Evolutionary conservation across 495 filamentous ascomycete genomes (phyloP), one percentile per base, ranked within the genome.

Genomic region (Parathielavia hyrcaniae): DNA sequence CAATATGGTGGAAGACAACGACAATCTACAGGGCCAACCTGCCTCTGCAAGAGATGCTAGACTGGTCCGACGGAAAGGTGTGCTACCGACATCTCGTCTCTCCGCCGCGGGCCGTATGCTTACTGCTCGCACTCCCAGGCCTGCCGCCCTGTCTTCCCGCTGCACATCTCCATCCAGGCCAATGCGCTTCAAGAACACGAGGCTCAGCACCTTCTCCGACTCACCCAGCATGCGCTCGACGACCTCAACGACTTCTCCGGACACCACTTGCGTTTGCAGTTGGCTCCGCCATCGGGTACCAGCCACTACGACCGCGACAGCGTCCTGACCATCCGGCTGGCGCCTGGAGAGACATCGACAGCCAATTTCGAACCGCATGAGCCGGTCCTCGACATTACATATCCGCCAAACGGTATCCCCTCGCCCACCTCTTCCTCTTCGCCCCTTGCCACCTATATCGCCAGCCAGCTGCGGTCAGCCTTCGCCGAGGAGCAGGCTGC

Each of bases 1-100:
- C 93, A 62, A 86, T 96, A 84, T 98, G 93, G 93, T 90, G 89
- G 84, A 84, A 85, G 69, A 97, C 93, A n/a, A 97, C 95, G 1
- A 86, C 89, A 0, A 93, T 97, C 64, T 90, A 97, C 74, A 83
- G 93, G 44, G 90, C 93, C 2, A 79, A 83, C 39, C 74, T 98
- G 63, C 93, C 93, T 39, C 70, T 97, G 65, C 78, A 84, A 64
- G 81, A 86, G 58, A 98, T 98, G 93, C 82, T 86, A 50, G 83
- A 87, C 55, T 97, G 93, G 93, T 88, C 91, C 14, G 87, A 95
- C 67, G 90, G 93, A 45, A 91, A 87, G 82, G 92, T 93, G 72
- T 56, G 78, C 23, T 48, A 19, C 64, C n/a, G 11, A 19, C 22
- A 8, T 12, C 41, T 12, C 43, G 53, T 35, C 36, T 14, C 17